Evolutionary conservation across 352 stramenopile genomes (phyloP), one percentile per base, ranked within the genome.

Genomic region (Pythium guiyangense): DNA sequence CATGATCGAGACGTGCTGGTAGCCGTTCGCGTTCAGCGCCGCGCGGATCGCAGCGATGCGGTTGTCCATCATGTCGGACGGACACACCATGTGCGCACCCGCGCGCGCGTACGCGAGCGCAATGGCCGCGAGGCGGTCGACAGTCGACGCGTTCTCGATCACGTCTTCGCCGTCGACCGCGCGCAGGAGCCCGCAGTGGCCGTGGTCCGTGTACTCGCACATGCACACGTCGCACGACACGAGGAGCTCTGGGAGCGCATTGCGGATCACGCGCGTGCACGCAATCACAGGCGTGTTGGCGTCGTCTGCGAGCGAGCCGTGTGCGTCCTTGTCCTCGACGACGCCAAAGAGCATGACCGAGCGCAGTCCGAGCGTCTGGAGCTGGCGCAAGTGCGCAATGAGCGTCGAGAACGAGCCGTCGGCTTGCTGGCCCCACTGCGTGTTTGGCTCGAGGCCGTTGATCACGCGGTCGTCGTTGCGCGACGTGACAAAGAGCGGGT

Each of bases 1-100:
- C 72, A 99, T 94, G 73, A 99, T 99, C 39, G 90, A 98, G 56
- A 99, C 96, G 81, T 99, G 93, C 59, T 93, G 96, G 77, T 98
- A 99, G 48, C 92, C 94, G 63, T 98, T 88, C 10, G 86, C 85
- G 69, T 99, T 96, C 47, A 99, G 87, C 42, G 91, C 84, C 68
- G 93, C 77, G 59, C 97, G 89, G 68, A 99, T 98, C 25, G 84
- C 84, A 39, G 83, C 91, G 34, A 99, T 97, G 57, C 97, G 92
- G 54, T 97, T 97, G 80, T 99, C 97, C 96, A 99, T 97, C 89
- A 97, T 97, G 74, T 98, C 90, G 43, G 77, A 95, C 31, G 97
- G 97, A 48, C 96, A 98, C 52, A 99, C 95, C 74, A 99, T 96
- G 79, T 99, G 97, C 47, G 96, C 80, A 43, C 97, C 97, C 15